Evolutionary conservation across 1,139 yeast species (phyloP).

Genomic region (Geotrichum bryndzae): DNA sequence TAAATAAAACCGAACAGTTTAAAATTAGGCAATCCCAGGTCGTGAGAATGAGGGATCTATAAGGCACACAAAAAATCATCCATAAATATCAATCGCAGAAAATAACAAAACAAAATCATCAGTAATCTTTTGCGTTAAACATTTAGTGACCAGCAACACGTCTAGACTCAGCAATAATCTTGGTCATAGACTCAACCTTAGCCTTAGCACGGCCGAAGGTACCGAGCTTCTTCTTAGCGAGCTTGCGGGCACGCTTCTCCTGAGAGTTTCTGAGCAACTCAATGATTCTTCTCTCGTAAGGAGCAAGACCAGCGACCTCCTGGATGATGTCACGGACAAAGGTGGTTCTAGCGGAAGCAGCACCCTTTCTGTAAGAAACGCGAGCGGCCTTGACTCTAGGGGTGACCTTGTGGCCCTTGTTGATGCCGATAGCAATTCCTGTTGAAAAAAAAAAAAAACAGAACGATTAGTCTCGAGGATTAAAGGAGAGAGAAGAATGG

Average conservation of each 20-base stretch:
- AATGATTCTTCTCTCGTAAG: constrained; percentile 99
- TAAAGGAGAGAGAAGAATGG: background rate
- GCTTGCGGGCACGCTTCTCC: constrained; percentile 99
- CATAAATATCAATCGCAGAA: too few species aligned
- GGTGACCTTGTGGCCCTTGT: constrained; percentile 98
- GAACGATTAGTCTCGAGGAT: too few species aligned
- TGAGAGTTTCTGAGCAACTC: constrained; percentile 99
- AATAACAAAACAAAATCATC: too few species aligned
- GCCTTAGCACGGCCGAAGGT: constrained; percentile 99
- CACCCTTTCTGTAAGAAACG: constrained; percentile 96
- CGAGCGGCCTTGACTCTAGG: constrained; percentile 90
- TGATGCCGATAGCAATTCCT: constrained; percentile 98
- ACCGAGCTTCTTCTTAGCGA: constrained; percentile 99
- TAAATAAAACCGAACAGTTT: too few species aligned
- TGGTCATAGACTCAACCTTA: constrained; percentile 98
- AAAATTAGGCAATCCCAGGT: too few species aligned
- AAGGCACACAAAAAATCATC: too few species aligned
- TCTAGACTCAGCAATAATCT: constrained; percentile 96
- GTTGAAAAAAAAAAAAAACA: background rate
- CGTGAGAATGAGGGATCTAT: too few species aligned
- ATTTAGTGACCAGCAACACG: constrained; percentile 40
- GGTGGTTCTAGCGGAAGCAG: constrained; percentile 88
- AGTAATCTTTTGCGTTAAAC: background rate
- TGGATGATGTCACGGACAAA: constrained; percentile 93
- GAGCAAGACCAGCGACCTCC: constrained; percentile 98